Evolutionary conservation across 345 rosid species (phyloP).

Genomic region (Salix exigua): DNA sequence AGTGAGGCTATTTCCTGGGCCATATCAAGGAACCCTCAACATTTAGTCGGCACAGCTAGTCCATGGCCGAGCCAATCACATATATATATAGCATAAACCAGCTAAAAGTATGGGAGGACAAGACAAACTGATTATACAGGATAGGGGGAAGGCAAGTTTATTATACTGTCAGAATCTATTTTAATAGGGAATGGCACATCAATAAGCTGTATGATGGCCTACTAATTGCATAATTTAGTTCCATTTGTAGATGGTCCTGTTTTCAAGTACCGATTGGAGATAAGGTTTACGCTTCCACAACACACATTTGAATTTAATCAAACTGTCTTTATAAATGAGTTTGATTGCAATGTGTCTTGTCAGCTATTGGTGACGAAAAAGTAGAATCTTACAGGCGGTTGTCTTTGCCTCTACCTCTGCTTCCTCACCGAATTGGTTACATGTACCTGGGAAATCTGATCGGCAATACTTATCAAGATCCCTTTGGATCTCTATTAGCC

Average conservation of each 20-base stretch:
- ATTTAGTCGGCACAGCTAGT: neutral
- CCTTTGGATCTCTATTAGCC: too few species aligned
- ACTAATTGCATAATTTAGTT: neutral
- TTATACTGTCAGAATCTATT: neutral
- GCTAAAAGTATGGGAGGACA: constrained; percentile 5
- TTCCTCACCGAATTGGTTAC: too few species aligned
- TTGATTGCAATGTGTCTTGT: neutral
- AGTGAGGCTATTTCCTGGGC: neutral
- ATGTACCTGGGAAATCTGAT: neutral
- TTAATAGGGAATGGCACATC: too few species aligned
- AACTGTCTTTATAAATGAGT: neutral
- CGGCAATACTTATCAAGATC: neutral
- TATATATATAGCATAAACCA: neutral
- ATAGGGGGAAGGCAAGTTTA: neutral
- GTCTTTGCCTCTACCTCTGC: neutral
- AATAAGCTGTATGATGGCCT: neutral
- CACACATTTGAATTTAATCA: neutral
- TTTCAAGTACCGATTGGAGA: neutral
- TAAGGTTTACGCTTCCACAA: constrained; percentile 5
- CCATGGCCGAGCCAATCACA: neutral
- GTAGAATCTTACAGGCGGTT: neutral
- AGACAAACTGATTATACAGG: constrained; percentile 13
- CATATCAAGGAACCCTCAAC: constrained; percentile 9
- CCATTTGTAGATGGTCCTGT: neutral
- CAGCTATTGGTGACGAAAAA: neutral